A percentile compares a stretch with the other conserved stretches of the same genome.
Conservation (phyloP, 1,284 basidiomycete species). For the Apiotrichum akiyoshidainum region DNA sequence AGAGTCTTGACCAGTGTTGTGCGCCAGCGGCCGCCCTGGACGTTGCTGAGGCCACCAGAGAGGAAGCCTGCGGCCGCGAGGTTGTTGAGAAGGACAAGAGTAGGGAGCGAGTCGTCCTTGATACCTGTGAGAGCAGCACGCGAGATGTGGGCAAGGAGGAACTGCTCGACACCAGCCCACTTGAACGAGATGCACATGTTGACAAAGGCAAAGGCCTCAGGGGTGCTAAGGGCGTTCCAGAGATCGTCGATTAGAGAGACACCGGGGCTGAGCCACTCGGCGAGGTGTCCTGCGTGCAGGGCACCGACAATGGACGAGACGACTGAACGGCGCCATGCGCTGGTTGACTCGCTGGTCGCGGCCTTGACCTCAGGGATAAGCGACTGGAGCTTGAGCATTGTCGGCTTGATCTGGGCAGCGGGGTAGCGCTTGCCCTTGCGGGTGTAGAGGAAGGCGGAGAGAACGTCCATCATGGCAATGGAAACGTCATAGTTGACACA, state of each 20-base stretch:
- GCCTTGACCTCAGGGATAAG: slow-evolving; percentile 21
- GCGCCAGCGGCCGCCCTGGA: slow-evolving; percentile 50
- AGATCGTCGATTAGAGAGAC: slow-evolving; percentile 45
- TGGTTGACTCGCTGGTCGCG: slow-evolving; percentile 4
- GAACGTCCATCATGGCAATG: slow-evolving; percentile 29
- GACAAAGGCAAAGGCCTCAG: slow-evolving; percentile 42
- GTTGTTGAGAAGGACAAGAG: slow-evolving; percentile 45
- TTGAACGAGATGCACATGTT: slow-evolving; percentile 42
- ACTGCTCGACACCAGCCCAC: slow-evolving; percentile 51
- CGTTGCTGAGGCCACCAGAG: slow-evolving; percentile 43
- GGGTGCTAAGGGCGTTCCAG: slow-evolving; percentile 34
- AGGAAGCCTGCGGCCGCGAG: slow-evolving; percentile 44
- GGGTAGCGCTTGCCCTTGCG: slow-evolving; percentile 53
- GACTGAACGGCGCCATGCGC: slow-evolving; percentile 30
- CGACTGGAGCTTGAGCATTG: slow-evolving; percentile 38
- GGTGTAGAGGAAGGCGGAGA: slow-evolving; percentile 53
- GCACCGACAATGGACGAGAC: slow-evolving; percentile 34
- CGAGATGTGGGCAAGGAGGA: slow-evolving; percentile 37
- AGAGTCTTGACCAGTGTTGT: slow-evolving; percentile 33
- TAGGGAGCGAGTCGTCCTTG: slow-evolving; percentile 34
- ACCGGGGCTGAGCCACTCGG: slow-evolving; percentile 50
- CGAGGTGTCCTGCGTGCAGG: slow-evolving; percentile 46
- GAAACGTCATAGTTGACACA: slow-evolving; percentile 8
- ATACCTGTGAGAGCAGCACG: slow-evolving; percentile 34
- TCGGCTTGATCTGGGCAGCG: slow-evolving; percentile 51